Evolutionary conservation across 2,329 filamentous ascomycete species (phyloP).

Genomic region (Colletotrichum sublineola): DNA sequence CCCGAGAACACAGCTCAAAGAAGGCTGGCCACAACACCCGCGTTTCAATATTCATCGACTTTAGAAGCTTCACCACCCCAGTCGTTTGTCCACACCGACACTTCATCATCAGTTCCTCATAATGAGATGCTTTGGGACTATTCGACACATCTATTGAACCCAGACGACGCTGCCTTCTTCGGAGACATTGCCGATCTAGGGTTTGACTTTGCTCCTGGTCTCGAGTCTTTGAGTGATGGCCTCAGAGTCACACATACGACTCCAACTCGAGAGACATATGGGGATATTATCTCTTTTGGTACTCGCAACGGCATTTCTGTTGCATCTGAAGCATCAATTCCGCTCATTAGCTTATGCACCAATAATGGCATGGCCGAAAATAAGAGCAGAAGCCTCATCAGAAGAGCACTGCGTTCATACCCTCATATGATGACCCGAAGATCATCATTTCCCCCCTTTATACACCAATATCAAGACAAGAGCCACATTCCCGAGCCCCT

Average conservation of each 20-base stretch:
- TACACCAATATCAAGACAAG: slow-evolving; percentile 30
- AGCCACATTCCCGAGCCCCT: slow-evolving; percentile 24
- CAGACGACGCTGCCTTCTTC: background rate
- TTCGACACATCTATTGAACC: background rate
- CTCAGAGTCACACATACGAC: too few species aligned
- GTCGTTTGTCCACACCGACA: background rate
- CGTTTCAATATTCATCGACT: background rate
- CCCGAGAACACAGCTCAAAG: background rate
- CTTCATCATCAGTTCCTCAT: background rate
- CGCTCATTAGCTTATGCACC: background rate
- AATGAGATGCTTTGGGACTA: background rate
- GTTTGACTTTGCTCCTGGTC: background rate
- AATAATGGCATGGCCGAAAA: background rate
- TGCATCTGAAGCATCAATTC: slow-evolving; percentile 1
- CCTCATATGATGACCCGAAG: slow-evolving; percentile 39
- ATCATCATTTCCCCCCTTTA: slow-evolving; percentile 38
- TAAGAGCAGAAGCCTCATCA: slow-evolving; percentile 11
- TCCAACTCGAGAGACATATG: background rate
- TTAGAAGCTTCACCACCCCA: background rate
- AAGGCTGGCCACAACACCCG: background rate
- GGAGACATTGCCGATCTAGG: too few species aligned
- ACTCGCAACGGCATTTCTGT: background rate
- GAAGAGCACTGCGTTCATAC: slow-evolving; percentile 20
- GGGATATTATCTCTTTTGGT: too few species aligned
- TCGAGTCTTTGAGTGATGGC: background rate